A percentile compares a stretch with the other conserved stretches of the same genome.
These are phyloP conservation scores for Suillus discolor DNA, from an alignment of 768 basidiomycete genomes.

Conservation along the genomic window DNA sequence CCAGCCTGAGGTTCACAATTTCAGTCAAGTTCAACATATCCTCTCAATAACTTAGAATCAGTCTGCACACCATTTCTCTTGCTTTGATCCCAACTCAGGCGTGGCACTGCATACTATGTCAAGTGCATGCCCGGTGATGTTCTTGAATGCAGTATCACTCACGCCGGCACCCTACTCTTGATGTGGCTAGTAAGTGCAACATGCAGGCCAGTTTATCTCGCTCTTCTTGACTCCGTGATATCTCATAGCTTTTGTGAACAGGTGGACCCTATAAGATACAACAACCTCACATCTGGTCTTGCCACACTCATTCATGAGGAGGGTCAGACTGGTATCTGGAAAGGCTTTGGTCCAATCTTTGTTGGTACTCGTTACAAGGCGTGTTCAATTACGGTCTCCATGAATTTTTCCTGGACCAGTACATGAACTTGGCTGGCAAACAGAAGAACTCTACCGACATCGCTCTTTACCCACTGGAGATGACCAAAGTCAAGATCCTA, in stretches of 20 bases:
- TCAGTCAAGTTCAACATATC: too few relatives aligned
- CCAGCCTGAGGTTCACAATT: too few relatives aligned
- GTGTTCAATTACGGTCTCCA: constrained; percentile 99
- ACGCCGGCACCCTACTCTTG: constrained; percentile 84
- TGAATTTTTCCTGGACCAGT: constrained; percentile 55
- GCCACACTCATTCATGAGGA: constrained; percentile 75
- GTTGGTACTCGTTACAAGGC: constrained; percentile 96
- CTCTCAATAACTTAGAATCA: too few relatives aligned
- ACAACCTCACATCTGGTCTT: constrained; percentile 62
- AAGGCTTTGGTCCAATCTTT: constrained; percentile 91
- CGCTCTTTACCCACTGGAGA: too few relatives aligned
- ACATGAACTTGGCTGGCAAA: too few relatives aligned
- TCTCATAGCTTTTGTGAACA: constrained; percentile 28
- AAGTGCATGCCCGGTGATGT: constrained; percentile 89
- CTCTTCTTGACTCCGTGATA: neutral
- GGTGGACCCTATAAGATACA: constrained; percentile 80
- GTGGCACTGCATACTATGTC: constrained; percentile 72
- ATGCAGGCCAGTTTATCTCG: constrained; percentile 65
- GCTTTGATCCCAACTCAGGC: too few relatives aligned
- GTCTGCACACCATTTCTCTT: too few relatives aligned
- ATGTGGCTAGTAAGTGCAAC: constrained; percentile 90
- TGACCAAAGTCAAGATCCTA: too few relatives aligned
- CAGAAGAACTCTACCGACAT: too few relatives aligned
- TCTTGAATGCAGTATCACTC: constrained; percentile 86
- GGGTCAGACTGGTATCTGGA: constrained; percentile 87